Evolutionary conservation across 2,329 filamentous ascomycete genomes (phyloP).

Genomic region (Sporothrix brunneoviolacea): DNA sequence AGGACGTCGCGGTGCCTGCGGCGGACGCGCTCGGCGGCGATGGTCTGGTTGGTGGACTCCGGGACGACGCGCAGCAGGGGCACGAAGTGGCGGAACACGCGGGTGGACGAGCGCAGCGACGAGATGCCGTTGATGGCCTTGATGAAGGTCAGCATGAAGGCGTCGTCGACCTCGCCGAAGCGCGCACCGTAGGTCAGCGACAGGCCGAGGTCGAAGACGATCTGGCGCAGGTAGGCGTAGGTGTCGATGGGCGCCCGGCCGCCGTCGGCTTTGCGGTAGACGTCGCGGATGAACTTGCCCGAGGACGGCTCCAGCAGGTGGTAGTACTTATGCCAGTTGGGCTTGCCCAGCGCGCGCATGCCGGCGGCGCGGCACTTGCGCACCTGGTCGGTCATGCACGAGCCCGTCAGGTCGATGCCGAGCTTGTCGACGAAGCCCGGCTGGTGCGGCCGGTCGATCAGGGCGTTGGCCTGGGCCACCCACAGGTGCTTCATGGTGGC

Average conservation of each 20-base stretch:
- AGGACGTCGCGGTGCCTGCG: constrained; percentile 4
- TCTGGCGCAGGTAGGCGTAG: constrained; percentile 2
- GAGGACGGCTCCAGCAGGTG: constrained; percentile 5
- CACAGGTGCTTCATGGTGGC: constrained; percentile 8
- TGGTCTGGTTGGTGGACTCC: constrained; percentile 3
- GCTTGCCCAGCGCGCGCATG: constrained; percentile 5
- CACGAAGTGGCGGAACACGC: constrained; percentile 7
- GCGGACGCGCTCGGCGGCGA: constrained; percentile 3
- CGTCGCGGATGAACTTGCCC: constrained; percentile 1
- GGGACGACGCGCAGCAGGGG: constrained; percentile 2
- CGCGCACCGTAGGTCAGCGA: constrained; percentile 7
- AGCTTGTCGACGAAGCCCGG: constrained; percentile 8
- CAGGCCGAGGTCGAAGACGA: constrained; percentile 6
- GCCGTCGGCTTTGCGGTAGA: not conserved
- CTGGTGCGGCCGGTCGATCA: constrained; percentile 7
- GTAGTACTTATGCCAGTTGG: constrained; percentile 7
- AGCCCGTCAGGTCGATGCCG: constrained; percentile 5
- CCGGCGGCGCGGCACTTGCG: constrained; percentile 7
- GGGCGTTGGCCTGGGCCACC: not conserved
- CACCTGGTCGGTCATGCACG: constrained; percentile 8
- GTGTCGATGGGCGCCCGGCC: not conserved
- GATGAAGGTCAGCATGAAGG: constrained; percentile 5
- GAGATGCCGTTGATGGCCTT: constrained; percentile 8
- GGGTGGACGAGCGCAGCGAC: constrained; percentile 5
- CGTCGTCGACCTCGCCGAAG: constrained; percentile 9